Evolutionary conservation across 805 yeast genomes (phyloP).

Genomic region (Zygosaccharomyces bailii): DNA sequence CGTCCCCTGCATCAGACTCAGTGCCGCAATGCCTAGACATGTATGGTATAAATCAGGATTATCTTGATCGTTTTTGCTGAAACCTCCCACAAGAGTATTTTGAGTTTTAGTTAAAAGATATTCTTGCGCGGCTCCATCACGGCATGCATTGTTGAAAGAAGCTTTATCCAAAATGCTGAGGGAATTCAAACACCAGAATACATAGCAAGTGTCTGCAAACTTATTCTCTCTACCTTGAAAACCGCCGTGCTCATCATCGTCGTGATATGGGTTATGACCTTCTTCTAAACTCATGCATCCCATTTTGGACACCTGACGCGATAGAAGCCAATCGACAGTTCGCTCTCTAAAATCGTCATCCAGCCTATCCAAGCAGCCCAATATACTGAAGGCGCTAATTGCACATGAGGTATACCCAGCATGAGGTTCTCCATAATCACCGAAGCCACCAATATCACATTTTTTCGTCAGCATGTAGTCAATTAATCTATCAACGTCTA

Average conservation of each 20-base stretch:
- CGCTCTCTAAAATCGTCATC: slow-evolving; percentile 29
- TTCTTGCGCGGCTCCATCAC: slow-evolving; percentile 35
- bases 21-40: slow-evolving; percentile 55
- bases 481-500: slow-evolving; percentile 42
- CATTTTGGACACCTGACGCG: slow-evolving; percentile 48
- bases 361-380: slow-evolving; percentile 31
- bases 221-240: slow-evolving; percentile 87
- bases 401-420: slow-evolving; percentile 88
- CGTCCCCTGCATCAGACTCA: slow-evolving; percentile 39
- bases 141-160: slow-evolving; percentile 32
- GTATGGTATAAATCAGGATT: slow-evolving; percentile 72
- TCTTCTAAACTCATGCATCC: slow-evolving; percentile 23
- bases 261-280: slow-evolving; percentile 38
- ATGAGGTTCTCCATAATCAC: slow-evolving; percentile 65
- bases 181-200: slow-evolving; percentile 75
- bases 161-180: slow-evolving; percentile 37
- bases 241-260: slow-evolving; percentile 62
- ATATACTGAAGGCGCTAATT: slow-evolving; percentile 52
- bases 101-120: slow-evolving; percentile 59
- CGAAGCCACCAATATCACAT: slow-evolving; percentile 69
- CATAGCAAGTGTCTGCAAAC: slow-evolving; percentile 80
- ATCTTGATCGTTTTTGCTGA: slow-evolving; percentile 59
- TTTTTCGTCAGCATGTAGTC: slow-evolving; percentile 38
- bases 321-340: slow-evolving; percentile 58
- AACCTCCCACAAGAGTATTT: slow-evolving; percentile 67